Base-by-base conservation (phyloP, 2,329 filamentous ascomycete species). In the Stagonosporopsis cucurbitacearum region DNA sequence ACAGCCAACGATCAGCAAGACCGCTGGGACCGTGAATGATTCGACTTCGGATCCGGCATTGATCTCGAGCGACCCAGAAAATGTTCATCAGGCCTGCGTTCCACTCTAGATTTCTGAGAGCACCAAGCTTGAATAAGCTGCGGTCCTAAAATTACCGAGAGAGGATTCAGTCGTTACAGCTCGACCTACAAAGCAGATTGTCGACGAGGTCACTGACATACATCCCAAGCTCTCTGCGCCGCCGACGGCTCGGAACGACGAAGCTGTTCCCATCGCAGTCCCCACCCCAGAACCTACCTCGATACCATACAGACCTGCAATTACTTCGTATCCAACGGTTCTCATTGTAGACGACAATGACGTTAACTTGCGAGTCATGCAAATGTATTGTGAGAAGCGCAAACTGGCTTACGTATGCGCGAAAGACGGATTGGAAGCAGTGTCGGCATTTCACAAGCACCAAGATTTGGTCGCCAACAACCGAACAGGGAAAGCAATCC, bases 301-400 rank as follows among this genome's bases (percentile, higher is more conserved):
- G 12, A 32, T n/a, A 6, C 3, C 30, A 4, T 4, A 19, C 43
- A 13, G 36, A 5, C 30, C 17, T n/a, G 20, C 43, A 17, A 8
- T n/a, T 6, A 20, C 19, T 13, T 45, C 43, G 1, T 13, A 45
- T 23, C 43, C 43, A 3, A 45, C 43, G n/a, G 43, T n/a, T 45
- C 30, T 45, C 3, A 19, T 45, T 3, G 43, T 45, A 5, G 43
- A 45, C n/a, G 43, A 45, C 20, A 45, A 45, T 28, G 19, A 19
- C 4, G 20, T 45, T 1, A 45, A 36, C 11, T 13, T 45, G 6
- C 43, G 43, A 17, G 30, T 45, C 6, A 35, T 45, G 43, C 43
- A 45, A 20, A 45, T 36, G 43, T 45, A 45, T 20, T 45, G 30
- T 22, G 12, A 45, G 28, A 45, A 45, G 28, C 43, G 43, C 13